Evolutionary conservation across 495 filamentous ascomycete genomes (phyloP).

Genomic region (Neurospora discreta): DNA sequence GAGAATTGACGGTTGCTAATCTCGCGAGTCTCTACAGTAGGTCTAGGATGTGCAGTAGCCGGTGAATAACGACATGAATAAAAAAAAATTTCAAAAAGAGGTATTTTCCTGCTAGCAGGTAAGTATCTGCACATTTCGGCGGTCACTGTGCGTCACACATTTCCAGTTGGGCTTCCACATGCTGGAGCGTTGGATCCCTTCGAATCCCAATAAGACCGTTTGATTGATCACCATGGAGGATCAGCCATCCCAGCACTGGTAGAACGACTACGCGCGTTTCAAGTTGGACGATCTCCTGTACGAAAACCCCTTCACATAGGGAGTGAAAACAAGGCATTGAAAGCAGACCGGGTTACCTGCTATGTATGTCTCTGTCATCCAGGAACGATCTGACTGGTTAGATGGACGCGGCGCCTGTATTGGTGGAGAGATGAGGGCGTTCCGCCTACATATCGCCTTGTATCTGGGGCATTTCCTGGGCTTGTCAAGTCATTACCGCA

Average conservation of each 20-base stretch:
- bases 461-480: too few relatives aligned
- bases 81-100: too few relatives aligned
- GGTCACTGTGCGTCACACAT: background rate
- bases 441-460: background rate
- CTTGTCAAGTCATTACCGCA: background rate
- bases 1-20: too few relatives aligned
- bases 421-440: background rate
- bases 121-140: background rate
- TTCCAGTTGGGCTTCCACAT: background rate
- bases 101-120: background rate
- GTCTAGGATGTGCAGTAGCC: too few relatives aligned
- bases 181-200: background rate
- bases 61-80: too few relatives aligned
- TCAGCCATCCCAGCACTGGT: background rate
- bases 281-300: background rate
- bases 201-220: background rate
- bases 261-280: background rate
- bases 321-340: background rate
- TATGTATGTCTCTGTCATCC: background rate
- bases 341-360: background rate
- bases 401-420: background rate
- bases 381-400: background rate
- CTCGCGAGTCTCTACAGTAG: too few relatives aligned
- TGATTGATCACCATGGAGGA: background rate
- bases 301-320: background rate